phyloP scores from a whole-genome alignment of 2,329 filamentous ascomycete genomes.

The Penicillium capsulatum region DNA sequence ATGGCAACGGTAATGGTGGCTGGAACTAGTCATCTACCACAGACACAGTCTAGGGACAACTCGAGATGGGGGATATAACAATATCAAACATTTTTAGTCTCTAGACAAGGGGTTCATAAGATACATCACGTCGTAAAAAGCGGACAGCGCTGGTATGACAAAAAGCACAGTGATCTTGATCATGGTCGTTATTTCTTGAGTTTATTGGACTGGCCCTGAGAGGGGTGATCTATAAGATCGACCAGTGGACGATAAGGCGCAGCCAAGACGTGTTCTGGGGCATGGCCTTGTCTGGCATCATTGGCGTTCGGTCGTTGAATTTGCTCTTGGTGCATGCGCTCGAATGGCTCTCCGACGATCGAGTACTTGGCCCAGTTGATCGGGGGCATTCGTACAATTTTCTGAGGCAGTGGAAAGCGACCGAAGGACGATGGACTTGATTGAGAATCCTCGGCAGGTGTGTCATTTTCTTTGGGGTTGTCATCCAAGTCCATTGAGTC shows the following conservation, averaged over 20 bases:
- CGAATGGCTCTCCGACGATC: constrained; percentile 77
- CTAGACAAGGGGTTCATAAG: constrained; percentile 9
- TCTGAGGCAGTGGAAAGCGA: constrained; percentile 70
- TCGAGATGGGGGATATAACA: not conserved
- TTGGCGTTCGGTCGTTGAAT: constrained; percentile 54
- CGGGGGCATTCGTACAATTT: constrained; percentile 77
- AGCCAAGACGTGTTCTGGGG: constrained; percentile 51
- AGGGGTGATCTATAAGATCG: constrained; percentile 46
- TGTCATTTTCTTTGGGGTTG: constrained; percentile 20
- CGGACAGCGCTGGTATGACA: constrained; percentile 11
- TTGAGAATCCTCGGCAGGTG: constrained; percentile 9
- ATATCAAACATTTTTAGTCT: not conserved
- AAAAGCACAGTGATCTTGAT: constrained; percentile 1
- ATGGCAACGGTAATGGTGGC: not conserved
- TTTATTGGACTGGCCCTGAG: constrained; percentile 31
- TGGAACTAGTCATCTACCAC: not conserved
- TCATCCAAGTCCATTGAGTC: constrained; percentile 38
- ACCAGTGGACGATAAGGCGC: constrained; percentile 58
- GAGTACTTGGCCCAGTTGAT: constrained; percentile 96
- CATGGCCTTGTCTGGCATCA: constrained; percentile 38
- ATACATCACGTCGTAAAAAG: constrained; percentile 22
- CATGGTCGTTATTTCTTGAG: constrained; percentile 30
- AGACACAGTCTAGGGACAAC: not conserved
- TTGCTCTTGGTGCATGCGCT: constrained; percentile 81
- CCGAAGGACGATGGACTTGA: constrained; percentile 47